A percentile compares a stretch with the other conserved stretches of the same genome.
phyloP scores from a whole-genome alignment of 805 yeast species.

The Ogataea trehalophila region DNA sequence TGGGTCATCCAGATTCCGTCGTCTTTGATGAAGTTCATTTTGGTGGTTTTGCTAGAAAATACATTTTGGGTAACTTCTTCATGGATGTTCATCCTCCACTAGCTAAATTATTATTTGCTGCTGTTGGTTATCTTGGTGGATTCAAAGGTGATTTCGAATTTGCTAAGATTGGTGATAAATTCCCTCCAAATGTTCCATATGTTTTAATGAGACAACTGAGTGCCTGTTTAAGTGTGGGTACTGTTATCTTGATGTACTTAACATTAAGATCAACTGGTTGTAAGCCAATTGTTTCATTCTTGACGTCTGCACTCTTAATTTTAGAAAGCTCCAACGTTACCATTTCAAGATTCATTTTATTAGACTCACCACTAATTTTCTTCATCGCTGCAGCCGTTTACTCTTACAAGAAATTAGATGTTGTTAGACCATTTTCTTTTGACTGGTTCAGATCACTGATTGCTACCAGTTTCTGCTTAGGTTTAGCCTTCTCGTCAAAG shows the following conservation, averaged over 20 bases:
- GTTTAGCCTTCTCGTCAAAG: constrained; percentile 68
- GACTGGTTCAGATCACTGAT: constrained; percentile 56
- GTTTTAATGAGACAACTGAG: constrained; percentile 66
- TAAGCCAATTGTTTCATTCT: constrained; percentile 54
- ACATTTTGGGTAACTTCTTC: constrained; percentile 65
- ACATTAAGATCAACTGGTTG: constrained; percentile 72
- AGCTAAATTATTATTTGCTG: constrained; percentile 76
- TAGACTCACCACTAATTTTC: constrained; percentile 73
- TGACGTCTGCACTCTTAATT: constrained; percentile 51
- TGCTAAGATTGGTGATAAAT: constrained; percentile 58
- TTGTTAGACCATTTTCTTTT: constrained; percentile 54
- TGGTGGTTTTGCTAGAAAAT: constrained; percentile 94
- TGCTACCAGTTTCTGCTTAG: constrained; percentile 65
- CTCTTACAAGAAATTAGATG: constrained; percentile 61
- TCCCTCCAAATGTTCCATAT: constrained; percentile 58
- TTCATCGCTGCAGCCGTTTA: constrained; percentile 71
- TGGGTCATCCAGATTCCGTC: constrained; percentile 73
- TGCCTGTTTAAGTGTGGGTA: constrained; percentile 62
- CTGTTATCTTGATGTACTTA: constrained; percentile 58
- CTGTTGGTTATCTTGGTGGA: constrained; percentile 61
- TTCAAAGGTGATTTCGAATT: constrained; percentile 69
- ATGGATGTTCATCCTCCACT: constrained; percentile 90
- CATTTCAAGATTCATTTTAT: constrained; percentile 66
- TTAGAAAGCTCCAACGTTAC: constrained; percentile 69
- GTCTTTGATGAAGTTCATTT: constrained; percentile 98